Base-by-base conservation (phyloP, 2,329 filamentous ascomycete genomes). In the Pyrenochaeta sp. region DNA sequence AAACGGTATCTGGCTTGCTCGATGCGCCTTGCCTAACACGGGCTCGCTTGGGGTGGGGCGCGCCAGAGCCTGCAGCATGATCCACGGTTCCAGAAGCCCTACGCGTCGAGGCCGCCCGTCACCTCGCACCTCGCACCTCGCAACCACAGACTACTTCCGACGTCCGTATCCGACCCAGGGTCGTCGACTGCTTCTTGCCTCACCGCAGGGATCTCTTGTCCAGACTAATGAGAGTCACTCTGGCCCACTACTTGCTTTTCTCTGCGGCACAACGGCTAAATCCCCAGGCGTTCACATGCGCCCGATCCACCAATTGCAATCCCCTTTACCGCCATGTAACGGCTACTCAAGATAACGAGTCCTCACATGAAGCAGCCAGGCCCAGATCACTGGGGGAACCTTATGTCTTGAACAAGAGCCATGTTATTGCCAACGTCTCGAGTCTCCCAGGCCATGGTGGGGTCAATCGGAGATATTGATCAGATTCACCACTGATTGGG, bases 31-130 rank as follows among this genome's bases (percentile, higher is more conserved):
- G 22, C 41, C 49, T 30, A 15, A 17, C 30, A n/a, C 15, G 41
- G 32, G 26, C 27, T 29, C 38, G 44, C 28, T 39, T 29, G 31
- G 26, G 38, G 49, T 43, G 49, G 45, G 46, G 49, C 32, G 13
- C n/a, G 11, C 15, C 6, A 14, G 13, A 43, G 24, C 17, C 29
- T 23, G 39, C 43, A 43, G 35, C 26, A 34, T 23, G 44, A 47
- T 41, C 39, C 31, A 41, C 47, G 35, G 38, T 42, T 51, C 47
- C 38, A 47, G 47, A 51, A 51, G 43, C 20, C 31, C 28, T 31
- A 21, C 32, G 18, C 32, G 20, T 35, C 28, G 17, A 18, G 13
- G 9, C 28, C 42, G 32, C 24, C 26, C 20, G 27, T 20, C 31
- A 22, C 31, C n/a, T 13, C 3, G 15, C 18, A 5, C 19, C n/a